Conservation (phyloP, 371 early-diverging fungal genomes). For the Mortierella sp. region DNA sequence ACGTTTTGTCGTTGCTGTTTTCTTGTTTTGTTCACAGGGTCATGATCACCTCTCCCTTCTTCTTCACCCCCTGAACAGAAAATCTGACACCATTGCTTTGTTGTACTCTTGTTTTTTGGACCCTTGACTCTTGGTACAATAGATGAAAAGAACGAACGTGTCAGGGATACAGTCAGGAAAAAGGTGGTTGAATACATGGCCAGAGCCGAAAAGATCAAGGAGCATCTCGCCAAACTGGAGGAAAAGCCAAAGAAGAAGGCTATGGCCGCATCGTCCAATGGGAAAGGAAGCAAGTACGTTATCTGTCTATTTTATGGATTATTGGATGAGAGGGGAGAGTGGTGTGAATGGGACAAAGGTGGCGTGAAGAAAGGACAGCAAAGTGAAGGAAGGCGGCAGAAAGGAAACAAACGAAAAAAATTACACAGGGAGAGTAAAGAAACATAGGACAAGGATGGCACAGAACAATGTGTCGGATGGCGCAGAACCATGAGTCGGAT, state of each 20-base stretch:
- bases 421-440: no score
- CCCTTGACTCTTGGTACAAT: conserved; percentile 3
- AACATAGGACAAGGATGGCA: no score
- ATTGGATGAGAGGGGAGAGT: not conserved
- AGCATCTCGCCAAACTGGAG: conserved; percentile 78
- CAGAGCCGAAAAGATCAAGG: conserved; percentile 95
- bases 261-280: conserved; percentile 65
- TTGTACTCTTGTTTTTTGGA: not conserved
- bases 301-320: not conserved
- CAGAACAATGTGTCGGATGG: no score
- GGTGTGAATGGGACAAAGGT: not conserved
- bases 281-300: conserved; percentile 62
- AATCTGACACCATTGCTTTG: not conserved
- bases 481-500: no score
- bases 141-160: conserved; percentile 96
- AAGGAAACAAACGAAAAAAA: no score
- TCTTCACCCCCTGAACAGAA: not conserved
- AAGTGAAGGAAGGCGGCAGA: no score
- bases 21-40: not conserved
- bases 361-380: no score
- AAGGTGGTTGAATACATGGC: conserved; percentile 93
- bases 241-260: conserved; percentile 77
- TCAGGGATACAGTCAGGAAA: conserved; percentile 90
- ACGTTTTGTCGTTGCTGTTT: not conserved
- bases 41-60: not conserved